Evolutionary conservation across 1,139 yeast genomes (phyloP), one percentile per base, ranked within the genome.

Genomic region (Geotrichum aggregatum): DNA sequence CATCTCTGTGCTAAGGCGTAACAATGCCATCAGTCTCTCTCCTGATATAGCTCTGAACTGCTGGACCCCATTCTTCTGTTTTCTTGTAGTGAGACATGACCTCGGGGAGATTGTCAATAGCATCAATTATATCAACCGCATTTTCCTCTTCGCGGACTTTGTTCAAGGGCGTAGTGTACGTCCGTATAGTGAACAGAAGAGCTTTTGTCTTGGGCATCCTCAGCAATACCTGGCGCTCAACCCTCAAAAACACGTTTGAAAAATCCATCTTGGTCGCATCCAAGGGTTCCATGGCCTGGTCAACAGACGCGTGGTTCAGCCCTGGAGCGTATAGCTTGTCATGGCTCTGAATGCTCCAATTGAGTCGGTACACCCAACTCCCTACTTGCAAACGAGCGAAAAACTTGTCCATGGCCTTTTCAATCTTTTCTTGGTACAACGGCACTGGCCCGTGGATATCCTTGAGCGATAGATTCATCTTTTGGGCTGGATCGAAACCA

Each of bases 381-480:
- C 81, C 77, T 0, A 77, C 75, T 45, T 67, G 62, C 30, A 83
- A 61, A 52, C 82, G 69, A 34, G 68, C 64, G 65, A 83, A 83
- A 62, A 76, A 82, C 56, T 77, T 70, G 65, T 83, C 83, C 88
- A 83, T 83, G 21, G 84, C 74, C 10, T 68, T 48, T 63, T 82
- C 78, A 50, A 83, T 71, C 59, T 78, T 79, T 41, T 72, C 66
- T 53, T 74, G 72, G 61, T 83, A 83, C 7, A 77, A 76, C 0
- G 88, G 88, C 24, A 83, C 82, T 0, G 87, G 87, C 14, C 69
- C 75, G 59, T 83, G 88, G 43, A 83, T 76, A 31, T 65, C 70
- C 24, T 60, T 57, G 26, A 70, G 63, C n/a, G 65, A 59, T 35
- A 55, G 54, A 55, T 67, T 73, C 61, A 83, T 74, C 54, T 84